Evolutionary conservation across 371 early-diverging fungal genomes (phyloP).

Genomic region (Mucor lusitanicus): DNA sequence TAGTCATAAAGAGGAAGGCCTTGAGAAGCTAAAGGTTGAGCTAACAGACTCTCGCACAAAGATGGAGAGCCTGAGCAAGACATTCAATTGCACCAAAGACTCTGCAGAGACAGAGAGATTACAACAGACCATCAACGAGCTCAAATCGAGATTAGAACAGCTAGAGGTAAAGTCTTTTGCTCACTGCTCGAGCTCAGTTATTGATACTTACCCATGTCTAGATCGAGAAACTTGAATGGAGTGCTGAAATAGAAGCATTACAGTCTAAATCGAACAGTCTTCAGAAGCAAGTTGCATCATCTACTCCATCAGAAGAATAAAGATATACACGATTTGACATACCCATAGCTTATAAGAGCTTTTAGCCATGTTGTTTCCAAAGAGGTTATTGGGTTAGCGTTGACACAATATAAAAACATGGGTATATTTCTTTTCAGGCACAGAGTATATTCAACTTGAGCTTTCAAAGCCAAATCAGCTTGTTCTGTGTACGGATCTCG

Average conservation of each 20-base stretch:
- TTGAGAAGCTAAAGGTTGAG: constrained; percentile 19
- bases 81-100: background rate
- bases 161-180: constrained; percentile 26
- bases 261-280: background rate
- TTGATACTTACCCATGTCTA: background rate
- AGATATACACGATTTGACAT: background rate
- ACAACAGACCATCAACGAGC: constrained; percentile 16
- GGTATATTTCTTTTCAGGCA: background rate
- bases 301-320: background rate
- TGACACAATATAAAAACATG: too few relatives aligned
- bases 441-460: background rate
- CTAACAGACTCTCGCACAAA: constrained; percentile 7
- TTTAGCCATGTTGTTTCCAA: background rate
- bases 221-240: constrained; percentile 36
- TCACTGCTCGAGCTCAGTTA: background rate
- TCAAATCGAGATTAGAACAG: constrained; percentile 22
- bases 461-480: background rate
- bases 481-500: background rate
- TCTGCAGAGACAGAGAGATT: constrained; percentile 20
- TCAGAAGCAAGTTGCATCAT: background rate
- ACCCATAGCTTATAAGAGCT: background rate
- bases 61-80: constrained; percentile 5
- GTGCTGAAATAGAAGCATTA: constrained; percentile 21
- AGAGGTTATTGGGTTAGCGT: background rate
- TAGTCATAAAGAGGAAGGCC: constrained; percentile 21